Evolutionary conservation across 1,284 basidiomycete species (phyloP).

Genomic region (Ganoderma lucidum): DNA sequence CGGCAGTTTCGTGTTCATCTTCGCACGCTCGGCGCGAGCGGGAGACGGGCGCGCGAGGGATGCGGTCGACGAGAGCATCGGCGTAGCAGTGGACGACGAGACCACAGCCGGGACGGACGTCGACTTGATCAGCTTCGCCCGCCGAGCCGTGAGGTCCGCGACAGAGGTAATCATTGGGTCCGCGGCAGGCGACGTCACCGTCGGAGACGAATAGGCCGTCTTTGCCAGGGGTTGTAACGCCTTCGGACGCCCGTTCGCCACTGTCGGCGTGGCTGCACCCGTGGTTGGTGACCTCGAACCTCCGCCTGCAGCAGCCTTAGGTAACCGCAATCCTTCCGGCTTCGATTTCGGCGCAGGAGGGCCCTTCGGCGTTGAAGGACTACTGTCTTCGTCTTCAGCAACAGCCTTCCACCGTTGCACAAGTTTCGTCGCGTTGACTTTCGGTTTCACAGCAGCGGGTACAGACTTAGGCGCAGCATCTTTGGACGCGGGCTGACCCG

Average conservation of each 20-base stretch:
- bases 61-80: slow-evolving; percentile 75
- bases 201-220: slow-evolving; percentile 21
- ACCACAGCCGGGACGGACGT: slow-evolving; percentile 69
- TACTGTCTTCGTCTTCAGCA: neutral
- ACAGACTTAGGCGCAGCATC: slow-evolving; percentile 10
- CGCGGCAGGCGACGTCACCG: slow-evolving; percentile 21
- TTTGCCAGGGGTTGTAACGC: slow-evolving; percentile 23
- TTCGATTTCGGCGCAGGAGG: slow-evolving; percentile 22
- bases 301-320: neutral
- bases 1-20: slow-evolving; percentile 37
- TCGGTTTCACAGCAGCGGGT: slow-evolving; percentile 6
- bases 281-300: slow-evolving; percentile 3
- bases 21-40: slow-evolving; percentile 31
- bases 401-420: slow-evolving; percentile 25
- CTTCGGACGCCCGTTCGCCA: slow-evolving; percentile 19
- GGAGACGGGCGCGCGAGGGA: slow-evolving; percentile 64
- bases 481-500: slow-evolving; percentile 24
- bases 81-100: slow-evolving; percentile 73
- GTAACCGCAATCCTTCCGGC: slow-evolving; percentile 9
- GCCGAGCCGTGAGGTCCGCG: slow-evolving; percentile 38
- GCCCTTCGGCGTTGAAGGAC: neutral
- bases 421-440: slow-evolving; percentile 18
- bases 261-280: neutral
- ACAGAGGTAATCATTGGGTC: slow-evolving; percentile 24
- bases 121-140: slow-evolving; percentile 54